Conservation (phyloP, 148 eudicot genomes). For the Spergularia bocconei region DNA sequence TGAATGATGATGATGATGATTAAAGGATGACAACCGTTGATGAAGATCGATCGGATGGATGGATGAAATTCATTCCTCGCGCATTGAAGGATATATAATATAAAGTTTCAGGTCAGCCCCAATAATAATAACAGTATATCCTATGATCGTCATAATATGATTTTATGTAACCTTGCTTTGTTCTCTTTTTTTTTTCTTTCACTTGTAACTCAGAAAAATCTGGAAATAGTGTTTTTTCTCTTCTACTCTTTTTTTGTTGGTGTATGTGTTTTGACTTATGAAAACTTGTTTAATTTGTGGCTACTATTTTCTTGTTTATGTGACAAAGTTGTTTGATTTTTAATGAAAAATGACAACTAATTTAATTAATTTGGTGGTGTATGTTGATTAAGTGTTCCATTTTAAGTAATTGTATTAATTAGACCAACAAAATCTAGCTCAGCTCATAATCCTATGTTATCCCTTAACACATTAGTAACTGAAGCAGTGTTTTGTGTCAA, state of each 20-base stretch:
- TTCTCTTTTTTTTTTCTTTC: not conserved
- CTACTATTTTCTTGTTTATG: not conserved
- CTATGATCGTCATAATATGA: not conserved
- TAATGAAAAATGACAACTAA: conserved; percentile 8
- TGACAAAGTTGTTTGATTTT: conserved; percentile 10
- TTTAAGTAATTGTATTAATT: not conserved
- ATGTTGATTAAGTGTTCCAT: not conserved
- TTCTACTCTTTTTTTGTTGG: conserved; percentile 13
- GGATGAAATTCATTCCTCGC: not conserved
- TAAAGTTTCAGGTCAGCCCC: conserved; percentile 29
- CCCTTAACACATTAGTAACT: not conserved
- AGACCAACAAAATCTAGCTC: not conserved
- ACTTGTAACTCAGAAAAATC: conserved; percentile 21
- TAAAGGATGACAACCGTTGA: not conserved
- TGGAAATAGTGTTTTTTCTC: conserved; percentile 26
- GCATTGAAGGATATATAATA: not conserved
- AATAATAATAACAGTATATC: not conserved
- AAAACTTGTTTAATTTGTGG: conserved; percentile 6
- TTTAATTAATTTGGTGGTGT: not conserved
- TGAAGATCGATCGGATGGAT: conserved; percentile 10
- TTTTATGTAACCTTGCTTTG: conserved; percentile 18
- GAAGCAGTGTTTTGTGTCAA: not conserved
- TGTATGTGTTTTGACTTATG: conserved; percentile 12
- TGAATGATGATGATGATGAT: conserved; percentile 5
- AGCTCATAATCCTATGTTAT: conserved; percentile 3